Conservation (phyloP, 2,329 filamentous ascomycete species). For the Penicillium olsonii region DNA sequence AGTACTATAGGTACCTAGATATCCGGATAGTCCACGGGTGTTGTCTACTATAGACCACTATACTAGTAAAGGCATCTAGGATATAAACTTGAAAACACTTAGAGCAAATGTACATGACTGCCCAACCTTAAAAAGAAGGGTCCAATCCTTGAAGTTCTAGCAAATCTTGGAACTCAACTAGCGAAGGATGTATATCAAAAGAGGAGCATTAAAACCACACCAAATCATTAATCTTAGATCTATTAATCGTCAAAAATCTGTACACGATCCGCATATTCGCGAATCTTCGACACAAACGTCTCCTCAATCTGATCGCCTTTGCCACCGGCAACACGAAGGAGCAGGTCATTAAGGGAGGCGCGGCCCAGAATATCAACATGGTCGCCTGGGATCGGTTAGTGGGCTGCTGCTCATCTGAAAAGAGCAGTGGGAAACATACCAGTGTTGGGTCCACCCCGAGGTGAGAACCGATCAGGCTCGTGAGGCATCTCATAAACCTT, state of each 20-base stretch:
- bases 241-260: constrained; percentile 71
- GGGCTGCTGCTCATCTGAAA: neutral
- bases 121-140: too few relatives aligned
- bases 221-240: constrained; percentile 5
- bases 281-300: constrained; percentile 77
- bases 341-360: constrained; percentile 84
- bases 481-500: constrained; percentile 95
- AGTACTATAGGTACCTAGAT: too few relatives aligned
- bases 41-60: too few relatives aligned
- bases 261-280: constrained; percentile 78
- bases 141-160: too few relatives aligned
- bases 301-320: constrained; percentile 77
- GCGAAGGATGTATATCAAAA: neutral
- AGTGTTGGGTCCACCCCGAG: constrained; percentile 69
- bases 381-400: constrained; percentile 58
- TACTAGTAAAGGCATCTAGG: too few relatives aligned
- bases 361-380: constrained; percentile 95
- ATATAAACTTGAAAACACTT: too few relatives aligned
- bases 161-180: too few relatives aligned
- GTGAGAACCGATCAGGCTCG: constrained; percentile 88
- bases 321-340: constrained; percentile 82
- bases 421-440: constrained; percentile 43
- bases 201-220: neutral
- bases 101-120: too few relatives aligned
- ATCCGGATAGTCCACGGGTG: too few relatives aligned